Base-by-base conservation (phyloP, 106 monocot genomes). In the Dendrobium catenatum region DNA sequence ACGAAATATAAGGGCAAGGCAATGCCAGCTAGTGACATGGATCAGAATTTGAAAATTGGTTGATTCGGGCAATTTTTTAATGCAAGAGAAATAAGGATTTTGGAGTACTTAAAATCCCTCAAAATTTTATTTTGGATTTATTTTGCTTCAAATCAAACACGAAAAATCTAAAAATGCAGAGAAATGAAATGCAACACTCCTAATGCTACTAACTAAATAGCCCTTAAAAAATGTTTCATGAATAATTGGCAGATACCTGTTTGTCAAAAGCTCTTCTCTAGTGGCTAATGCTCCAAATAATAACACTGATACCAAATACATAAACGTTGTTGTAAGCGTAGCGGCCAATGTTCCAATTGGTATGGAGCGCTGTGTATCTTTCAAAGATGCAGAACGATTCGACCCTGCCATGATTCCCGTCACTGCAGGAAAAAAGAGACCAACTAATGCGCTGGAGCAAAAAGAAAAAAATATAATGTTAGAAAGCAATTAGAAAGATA, bases 391-490 rank as follows among this genome's bases (percentile, higher is more conserved):
- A 77, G 97, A 98, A 24, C 94, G 86, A 81, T 98, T 98, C 74
- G 97, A 98, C 37, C 97, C 97, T 8, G 97, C 94, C 97, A 98
- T 98, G 67, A 98, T 98, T 83, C 97, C 97, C 10, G 97, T 98
- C 41, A 98, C 94, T 51, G 94, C 97, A 42, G 97, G 97, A 80
- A 98, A 98, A 73, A 93, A 98, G 13, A 98, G 87, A 73, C 97
- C 97, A 83, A 98, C 94, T 86, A 98, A 93, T 41, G 94, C 94
- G 86, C 97, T 98, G 84, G 43, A 79, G 6, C 22, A 77, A 88
- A 24, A 80, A 40, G 66, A 67, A 68, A 24, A 18, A 18, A 51
- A 13, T 33, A 81, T 47, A 76, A 41, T 9, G 67, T 86, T 47
- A 86, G 79, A 83, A 78, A 19, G 20, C 64, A 56, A 27, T 75